These are phyloP conservation scores for Cyclotella kingstonii DNA, from an alignment of 108 stramenopile genomes.

Conservation along the genomic window DNA sequence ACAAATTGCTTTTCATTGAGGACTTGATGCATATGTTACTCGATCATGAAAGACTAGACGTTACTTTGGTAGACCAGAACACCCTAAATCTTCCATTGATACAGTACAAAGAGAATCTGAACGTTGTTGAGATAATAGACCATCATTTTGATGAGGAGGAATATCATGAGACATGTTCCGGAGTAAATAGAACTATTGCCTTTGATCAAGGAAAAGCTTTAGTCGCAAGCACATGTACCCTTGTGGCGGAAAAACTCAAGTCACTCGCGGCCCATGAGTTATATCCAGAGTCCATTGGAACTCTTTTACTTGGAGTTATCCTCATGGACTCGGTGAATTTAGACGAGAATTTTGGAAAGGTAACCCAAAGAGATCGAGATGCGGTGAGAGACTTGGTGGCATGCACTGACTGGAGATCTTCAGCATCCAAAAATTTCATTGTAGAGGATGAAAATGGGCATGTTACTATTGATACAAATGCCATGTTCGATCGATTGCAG, in stretches of 20 bases:
- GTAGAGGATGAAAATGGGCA: background rate
- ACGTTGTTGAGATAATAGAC: conserved; percentile 70
- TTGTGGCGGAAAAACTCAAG: conserved; percentile 57
- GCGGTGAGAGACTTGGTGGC: conserved; percentile 50
- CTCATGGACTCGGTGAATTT: conserved; percentile 83
- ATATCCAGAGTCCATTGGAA: conserved; percentile 41
- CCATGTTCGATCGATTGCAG: conserved; percentile 59
- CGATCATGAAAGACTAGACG: background rate
- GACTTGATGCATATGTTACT: conserved; percentile 16
- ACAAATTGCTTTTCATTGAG: conserved; percentile 48
- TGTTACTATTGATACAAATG: conserved; percentile 26
- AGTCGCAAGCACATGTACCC: conserved; percentile 64
- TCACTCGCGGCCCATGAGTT: background rate
- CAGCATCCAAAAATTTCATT: conserved; percentile 12
- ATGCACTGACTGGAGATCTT: conserved; percentile 51
- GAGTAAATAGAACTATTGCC: conserved; percentile 55
- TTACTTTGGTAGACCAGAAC: conserved; percentile 83
- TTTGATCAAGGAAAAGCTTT: conserved; percentile 47
- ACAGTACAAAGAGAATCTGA: conserved; percentile 21
- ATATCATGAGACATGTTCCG: conserved; percentile 52
- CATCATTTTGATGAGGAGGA: conserved; percentile 71
- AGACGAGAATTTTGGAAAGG: conserved; percentile 65
- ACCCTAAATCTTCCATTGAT: conserved; percentile 24
- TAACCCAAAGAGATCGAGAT: conserved; percentile 57
- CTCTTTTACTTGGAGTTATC: conserved; percentile 73